A percentile compares a stretch with the other conserved stretches of the same genome.
Conservation (phyloP, 257 asterid species). For the Nemophila menziesii region DNA sequence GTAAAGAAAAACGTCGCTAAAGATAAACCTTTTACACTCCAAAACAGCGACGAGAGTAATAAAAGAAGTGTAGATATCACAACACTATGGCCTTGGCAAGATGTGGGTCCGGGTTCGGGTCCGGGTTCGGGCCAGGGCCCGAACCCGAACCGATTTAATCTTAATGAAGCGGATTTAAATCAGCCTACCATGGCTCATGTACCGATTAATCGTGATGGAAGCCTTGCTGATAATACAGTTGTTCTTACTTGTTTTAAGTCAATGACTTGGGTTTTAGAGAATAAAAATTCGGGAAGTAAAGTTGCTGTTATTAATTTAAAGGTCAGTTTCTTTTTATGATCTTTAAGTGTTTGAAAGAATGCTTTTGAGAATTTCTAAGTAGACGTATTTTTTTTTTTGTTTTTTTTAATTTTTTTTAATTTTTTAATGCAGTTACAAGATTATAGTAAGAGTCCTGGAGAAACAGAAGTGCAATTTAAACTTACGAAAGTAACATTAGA, state of each 20-base stretch:
- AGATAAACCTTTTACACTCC: conserved; percentile 31
- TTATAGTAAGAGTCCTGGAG: conserved; percentile 58
- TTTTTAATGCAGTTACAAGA: conserved; percentile 29
- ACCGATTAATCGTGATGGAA: conserved; percentile 52
- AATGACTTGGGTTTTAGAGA: conserved; percentile 61
- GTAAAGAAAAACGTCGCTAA: conserved; percentile 34
- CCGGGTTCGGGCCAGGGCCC: not conserved
- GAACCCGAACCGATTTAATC: conserved; percentile 33
- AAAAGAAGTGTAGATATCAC: conserved; percentile 36
- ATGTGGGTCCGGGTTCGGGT: conserved; percentile 11
- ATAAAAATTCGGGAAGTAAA: conserved; percentile 40
- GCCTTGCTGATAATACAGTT: conserved; percentile 50
- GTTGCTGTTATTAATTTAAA: conserved; percentile 60
- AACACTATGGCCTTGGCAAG: conserved; percentile 59
- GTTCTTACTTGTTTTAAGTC: conserved; percentile 67
- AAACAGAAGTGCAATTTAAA: conserved; percentile 63
- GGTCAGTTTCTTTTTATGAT: conserved; percentile 24
- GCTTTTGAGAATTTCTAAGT: not conserved
- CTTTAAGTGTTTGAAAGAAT: not conserved
- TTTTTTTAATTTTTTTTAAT: not conserved
- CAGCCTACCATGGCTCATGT: conserved; percentile 51
- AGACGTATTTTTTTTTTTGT: not conserved
- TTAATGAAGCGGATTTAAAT: conserved; percentile 37
- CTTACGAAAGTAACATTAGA: conserved; percentile 61
- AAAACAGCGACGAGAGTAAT: conserved; percentile 31